These are phyloP conservation scores for Symbiodinium pilosum DNA, from an alignment of 73 alveolate genomes.

Conservation along the genomic window DNA sequence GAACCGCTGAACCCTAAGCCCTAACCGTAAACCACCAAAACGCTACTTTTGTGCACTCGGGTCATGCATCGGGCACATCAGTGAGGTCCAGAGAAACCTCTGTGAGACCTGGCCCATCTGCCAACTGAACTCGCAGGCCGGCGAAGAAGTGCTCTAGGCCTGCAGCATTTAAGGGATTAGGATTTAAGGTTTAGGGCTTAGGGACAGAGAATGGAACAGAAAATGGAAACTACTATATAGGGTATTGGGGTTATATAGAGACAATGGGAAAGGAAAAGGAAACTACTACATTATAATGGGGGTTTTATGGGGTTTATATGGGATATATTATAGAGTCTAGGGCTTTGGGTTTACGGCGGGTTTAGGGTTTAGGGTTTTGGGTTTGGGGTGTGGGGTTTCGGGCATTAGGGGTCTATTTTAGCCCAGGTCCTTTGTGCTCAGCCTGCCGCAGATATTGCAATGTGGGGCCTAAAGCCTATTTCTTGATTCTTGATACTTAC, in stretches of 20 bases:
- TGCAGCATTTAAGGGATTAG: background rate
- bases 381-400: background rate
- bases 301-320: too few relatives aligned
- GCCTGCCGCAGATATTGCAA: background rate
- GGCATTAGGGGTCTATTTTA: too few relatives aligned
- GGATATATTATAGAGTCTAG: too few relatives aligned
- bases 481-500: too few relatives aligned
- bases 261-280: too few relatives aligned
- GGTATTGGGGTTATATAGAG: too few relatives aligned
- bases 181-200: background rate
- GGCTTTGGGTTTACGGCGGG: too few relatives aligned
- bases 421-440: background rate
- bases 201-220: too few relatives aligned
- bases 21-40: background rate
- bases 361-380: background rate
- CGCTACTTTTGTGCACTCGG: background rate
- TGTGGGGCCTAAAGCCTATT: background rate
- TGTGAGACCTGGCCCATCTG: background rate
- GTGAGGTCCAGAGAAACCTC: background rate
- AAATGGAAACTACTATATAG: too few relatives aligned
- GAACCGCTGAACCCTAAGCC: background rate
- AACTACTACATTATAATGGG: too few relatives aligned
- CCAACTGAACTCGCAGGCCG: background rate
- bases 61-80: background rate
- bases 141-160: background rate